Conservation (phyloP, 371 early-diverging fungal species). For the Nematocida ausubeli region DNA sequence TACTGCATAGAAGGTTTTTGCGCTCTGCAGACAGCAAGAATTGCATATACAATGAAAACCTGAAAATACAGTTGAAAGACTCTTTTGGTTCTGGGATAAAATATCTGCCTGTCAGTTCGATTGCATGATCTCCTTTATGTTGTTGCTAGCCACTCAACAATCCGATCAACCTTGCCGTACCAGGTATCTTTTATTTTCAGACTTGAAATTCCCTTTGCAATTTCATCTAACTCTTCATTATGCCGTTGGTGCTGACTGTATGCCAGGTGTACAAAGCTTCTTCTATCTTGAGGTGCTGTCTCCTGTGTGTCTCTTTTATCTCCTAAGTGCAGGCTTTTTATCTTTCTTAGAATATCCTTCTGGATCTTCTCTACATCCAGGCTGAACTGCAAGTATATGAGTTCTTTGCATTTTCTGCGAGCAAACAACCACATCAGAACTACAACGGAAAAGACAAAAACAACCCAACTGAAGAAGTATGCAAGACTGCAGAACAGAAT, state of each 20-base stretch:
- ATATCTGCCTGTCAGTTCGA: too few relatives aligned
- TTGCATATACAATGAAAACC: too few relatives aligned
- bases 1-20: too few relatives aligned
- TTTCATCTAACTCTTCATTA: slow-evolving; percentile 11
- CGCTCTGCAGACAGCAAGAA: too few relatives aligned
- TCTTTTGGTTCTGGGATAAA: too few relatives aligned
- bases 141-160: slow-evolving; percentile 18
- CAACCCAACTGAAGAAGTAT: neutral
- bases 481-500: neutral
- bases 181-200: slow-evolving; percentile 5
- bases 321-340: slow-evolving; percentile 15
- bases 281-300: neutral
- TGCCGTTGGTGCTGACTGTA: neutral
- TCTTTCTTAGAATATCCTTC: neutral
- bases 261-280: slow-evolving; percentile 18
- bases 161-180: neutral
- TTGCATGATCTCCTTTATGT: too few relatives aligned
- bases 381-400: neutral
- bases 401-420: neutral
- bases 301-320: neutral
- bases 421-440: neutral
- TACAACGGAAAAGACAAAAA: neutral
- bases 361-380: slow-evolving; percentile 19
- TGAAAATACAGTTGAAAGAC: too few relatives aligned
- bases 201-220: slow-evolving; percentile 3